phyloP scores from a whole-genome alignment of 805 yeast genomes.

The Pichia insulana region DNA sequence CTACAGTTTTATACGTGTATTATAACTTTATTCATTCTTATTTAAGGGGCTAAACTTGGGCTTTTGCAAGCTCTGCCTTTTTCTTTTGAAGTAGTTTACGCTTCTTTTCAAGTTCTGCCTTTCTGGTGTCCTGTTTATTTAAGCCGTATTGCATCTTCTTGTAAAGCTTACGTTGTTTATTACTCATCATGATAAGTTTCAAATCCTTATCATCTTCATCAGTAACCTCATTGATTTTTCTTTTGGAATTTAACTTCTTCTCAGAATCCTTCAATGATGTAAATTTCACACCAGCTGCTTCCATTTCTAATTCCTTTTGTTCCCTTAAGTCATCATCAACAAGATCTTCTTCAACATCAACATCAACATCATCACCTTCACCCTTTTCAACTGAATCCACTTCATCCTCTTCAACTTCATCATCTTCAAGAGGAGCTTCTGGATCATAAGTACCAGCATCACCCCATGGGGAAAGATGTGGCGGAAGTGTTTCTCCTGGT shows the following conservation, averaged over 20 bases:
- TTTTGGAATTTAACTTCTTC: constrained; percentile 24
- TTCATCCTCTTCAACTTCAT: constrained; percentile 34
- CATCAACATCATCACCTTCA: constrained; percentile 44
- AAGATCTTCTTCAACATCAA: constrained; percentile 43
- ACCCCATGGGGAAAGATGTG: constrained; percentile 98
- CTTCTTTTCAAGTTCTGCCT: constrained; percentile 59
- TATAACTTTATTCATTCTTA: no score
- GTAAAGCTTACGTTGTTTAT: constrained; percentile 89
- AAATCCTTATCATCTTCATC: constrained; percentile 76
- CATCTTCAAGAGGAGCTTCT: constrained; percentile 37
- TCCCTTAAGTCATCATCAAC: constrained; percentile 45
- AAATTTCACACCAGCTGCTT: constrained; percentile 78
- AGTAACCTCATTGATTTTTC: constrained; percentile 32
- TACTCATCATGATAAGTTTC: constrained; percentile 95
- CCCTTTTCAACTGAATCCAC: constrained; percentile 40
- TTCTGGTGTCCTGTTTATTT: constrained; percentile 71
- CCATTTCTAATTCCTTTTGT: constrained; percentile 81
- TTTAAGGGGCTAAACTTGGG: neutral
- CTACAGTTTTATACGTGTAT: no score
- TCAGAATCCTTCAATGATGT: constrained; percentile 39
- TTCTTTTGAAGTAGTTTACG: constrained; percentile 62
- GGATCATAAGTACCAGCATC: constrained; percentile 90
- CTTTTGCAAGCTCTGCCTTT: constrained; percentile 27
- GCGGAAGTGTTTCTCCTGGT: constrained; percentile 93
- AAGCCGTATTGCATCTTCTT: constrained; percentile 91